Percentiles rank a stretch among this genome's conserved stretches.
These are phyloP conservation scores for Cyamopsis tetragonoloba DNA, from an alignment of 306 rosid genomes.

Conservation along the genomic window DNA sequence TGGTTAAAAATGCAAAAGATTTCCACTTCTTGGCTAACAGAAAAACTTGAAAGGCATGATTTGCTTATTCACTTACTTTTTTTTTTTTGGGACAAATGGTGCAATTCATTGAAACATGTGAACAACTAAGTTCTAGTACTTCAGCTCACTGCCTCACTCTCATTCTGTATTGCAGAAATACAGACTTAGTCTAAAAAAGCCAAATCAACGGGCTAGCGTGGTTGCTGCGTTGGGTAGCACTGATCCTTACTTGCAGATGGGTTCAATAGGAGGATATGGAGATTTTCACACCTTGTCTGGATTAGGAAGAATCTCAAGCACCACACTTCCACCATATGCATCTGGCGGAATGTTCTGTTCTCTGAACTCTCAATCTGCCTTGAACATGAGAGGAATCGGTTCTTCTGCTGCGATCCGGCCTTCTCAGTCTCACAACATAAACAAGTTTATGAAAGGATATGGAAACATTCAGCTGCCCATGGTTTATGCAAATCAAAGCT, in stretches of 20 bases:
- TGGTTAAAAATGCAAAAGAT: not conserved
- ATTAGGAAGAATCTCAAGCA: slow-evolving; percentile 39
- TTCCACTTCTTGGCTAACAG: not conserved
- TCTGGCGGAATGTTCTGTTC: slow-evolving; percentile 45
- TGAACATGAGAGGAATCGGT: slow-evolving; percentile 44
- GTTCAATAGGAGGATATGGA: slow-evolving; percentile 46
- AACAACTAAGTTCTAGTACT: not conserved
- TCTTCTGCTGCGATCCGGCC: slow-evolving; percentile 44
- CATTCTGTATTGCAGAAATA: slow-evolving; percentile 55
- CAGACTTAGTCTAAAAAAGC: slow-evolving; percentile 53
- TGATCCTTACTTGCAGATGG: slow-evolving; percentile 45
- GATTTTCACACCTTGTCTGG: slow-evolving; percentile 43
- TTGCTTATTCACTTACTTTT: not conserved
- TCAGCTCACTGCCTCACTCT: slow-evolving; percentile 4
- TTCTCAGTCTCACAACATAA: slow-evolving; percentile 38
- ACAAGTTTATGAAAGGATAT: slow-evolving; percentile 20
- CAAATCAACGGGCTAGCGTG: slow-evolving; percentile 40
- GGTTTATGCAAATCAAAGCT: slow-evolving; percentile 44
- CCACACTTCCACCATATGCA: slow-evolving; percentile 44
- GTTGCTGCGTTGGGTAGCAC: slow-evolving; percentile 38
- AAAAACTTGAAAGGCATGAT: not conserved
- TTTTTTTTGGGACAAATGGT: not conserved
- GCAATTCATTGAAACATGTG: no score
- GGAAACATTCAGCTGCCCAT: slow-evolving; percentile 36
- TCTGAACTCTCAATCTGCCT: slow-evolving; percentile 46